These are phyloP conservation scores for Fusarium proliferatum DNA, from an alignment of 2,329 filamentous ascomycete genomes.

Conservation along the genomic window DNA sequence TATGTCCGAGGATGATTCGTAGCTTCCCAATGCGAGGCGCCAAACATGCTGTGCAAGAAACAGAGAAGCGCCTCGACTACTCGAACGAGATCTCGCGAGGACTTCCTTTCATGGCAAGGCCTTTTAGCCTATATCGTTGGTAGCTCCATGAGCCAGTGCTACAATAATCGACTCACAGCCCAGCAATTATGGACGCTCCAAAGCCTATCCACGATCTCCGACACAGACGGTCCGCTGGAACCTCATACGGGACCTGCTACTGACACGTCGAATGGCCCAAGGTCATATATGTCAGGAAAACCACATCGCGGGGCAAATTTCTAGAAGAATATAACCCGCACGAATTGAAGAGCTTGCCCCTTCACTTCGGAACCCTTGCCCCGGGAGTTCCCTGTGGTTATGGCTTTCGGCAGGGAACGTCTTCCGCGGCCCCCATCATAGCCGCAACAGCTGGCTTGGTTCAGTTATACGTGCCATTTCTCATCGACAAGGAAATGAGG, in stretches of 20 bases:
- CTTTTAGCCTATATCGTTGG: background rate
- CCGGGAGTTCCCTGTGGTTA: background rate
- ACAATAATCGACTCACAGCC: background rate
- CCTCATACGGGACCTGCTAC: background rate
- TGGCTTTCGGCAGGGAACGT: background rate
- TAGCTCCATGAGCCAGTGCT: background rate
- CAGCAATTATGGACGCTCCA: background rate
- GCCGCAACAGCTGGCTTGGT: background rate
- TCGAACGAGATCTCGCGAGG: fast-evolving
- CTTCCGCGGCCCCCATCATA: background rate
- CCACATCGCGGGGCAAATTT: background rate
- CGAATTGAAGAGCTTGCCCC: background rate
- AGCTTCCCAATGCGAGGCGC: fast-evolving
- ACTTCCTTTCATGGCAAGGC: fast-evolving
- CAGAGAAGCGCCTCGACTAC: background rate
- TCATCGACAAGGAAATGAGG: fast-evolving
- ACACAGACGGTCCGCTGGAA: fast-evolving
- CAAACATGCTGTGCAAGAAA: background rate
- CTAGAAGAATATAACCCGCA: fast-evolving
- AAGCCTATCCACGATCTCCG: background rate
- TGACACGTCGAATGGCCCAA: background rate
- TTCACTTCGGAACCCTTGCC: background rate
- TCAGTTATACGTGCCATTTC: background rate
- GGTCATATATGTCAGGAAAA: background rate
- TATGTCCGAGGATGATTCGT: fast-evolving